phyloP scores from a whole-genome alignment of 345 rosid species.

The Hypericum androsaemum region DNA sequence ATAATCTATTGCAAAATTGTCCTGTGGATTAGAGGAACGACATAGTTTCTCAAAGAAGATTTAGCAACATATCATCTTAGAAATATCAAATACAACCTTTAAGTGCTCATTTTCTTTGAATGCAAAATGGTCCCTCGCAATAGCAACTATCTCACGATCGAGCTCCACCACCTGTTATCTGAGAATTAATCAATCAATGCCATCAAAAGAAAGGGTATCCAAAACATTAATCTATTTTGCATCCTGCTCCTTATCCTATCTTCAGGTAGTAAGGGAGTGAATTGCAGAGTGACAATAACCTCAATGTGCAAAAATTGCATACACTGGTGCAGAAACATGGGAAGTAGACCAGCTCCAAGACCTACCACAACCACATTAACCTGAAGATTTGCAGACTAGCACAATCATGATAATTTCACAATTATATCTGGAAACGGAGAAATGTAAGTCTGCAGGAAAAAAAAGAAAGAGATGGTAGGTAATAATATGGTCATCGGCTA shows the following conservation, averaged over 20 bases:
- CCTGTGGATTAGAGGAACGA: no score
- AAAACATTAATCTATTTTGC: conserved; percentile 1
- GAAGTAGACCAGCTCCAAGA: conserved; percentile 95
- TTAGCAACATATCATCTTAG: no score
- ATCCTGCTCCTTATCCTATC: not conserved
- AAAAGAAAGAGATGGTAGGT: not conserved
- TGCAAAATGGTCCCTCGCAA: conserved; percentile 66
- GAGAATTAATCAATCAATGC: conserved; percentile 10
- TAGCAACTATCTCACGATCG: conserved; percentile 45
- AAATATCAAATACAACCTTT: conserved; percentile 37
- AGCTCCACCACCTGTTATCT: conserved; percentile 73
- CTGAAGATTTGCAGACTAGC: conserved; percentile 19
- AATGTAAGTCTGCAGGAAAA: not conserved
- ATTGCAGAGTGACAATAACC: conserved; percentile 32
- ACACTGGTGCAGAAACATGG: conserved; percentile 80
- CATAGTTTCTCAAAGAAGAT: no score
- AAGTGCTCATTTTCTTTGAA: conserved; percentile 44
- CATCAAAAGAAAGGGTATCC: conserved; percentile 2
- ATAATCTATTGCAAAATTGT: no score
- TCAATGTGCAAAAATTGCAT: conserved; percentile 50
- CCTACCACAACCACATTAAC: conserved; percentile 73
- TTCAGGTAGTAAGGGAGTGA: not conserved
- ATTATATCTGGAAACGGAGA: not conserved
- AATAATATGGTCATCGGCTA: no score
- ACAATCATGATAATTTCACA: no score